Conservation (phyloP, 805 yeast species). For the Ogataea nitratoaversa region DNA sequence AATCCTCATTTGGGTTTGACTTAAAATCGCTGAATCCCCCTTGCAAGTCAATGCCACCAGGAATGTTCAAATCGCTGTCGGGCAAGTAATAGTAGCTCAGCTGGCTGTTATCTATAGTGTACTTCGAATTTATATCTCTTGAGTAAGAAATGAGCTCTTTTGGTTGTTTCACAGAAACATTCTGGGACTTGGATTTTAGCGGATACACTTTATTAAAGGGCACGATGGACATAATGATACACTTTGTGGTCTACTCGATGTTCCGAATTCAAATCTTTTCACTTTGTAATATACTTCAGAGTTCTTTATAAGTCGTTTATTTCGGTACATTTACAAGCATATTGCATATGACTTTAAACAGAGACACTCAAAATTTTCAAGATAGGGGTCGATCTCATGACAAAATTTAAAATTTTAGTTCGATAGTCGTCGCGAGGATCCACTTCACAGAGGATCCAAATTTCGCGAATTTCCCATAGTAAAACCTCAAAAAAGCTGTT, state of each 20-base stretch:
- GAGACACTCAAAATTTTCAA: neutral
- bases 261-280: too few species aligned
- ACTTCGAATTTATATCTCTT: slow-evolving; percentile 46
- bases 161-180: slow-evolving; percentile 79
- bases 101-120: slow-evolving; percentile 47
- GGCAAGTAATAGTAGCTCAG: slow-evolving; percentile 80
- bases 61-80: slow-evolving; percentile 53
- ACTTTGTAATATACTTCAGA: too few species aligned
- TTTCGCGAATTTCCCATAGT: neutral
- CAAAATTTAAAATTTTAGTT: too few species aligned
- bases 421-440: too few species aligned
- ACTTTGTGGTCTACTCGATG: too few species aligned
- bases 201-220: slow-evolving; percentile 27
- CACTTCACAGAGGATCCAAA: too few species aligned
- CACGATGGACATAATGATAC: neutral
- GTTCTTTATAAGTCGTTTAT: too few species aligned
- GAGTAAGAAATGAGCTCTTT: slow-evolving; percentile 72
- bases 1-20: slow-evolving; percentile 50
- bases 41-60: slow-evolving; percentile 54
- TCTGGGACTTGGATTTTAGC: slow-evolving; percentile 46
- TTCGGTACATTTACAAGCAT: too few species aligned
- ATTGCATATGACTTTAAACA: too few species aligned
- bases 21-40: slow-evolving; percentile 61
- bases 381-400: neutral
- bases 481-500: too few species aligned